Base-by-base conservation (phyloP, 495 filamentous ascomycete genomes). In the Tirmania nivea region DNA sequence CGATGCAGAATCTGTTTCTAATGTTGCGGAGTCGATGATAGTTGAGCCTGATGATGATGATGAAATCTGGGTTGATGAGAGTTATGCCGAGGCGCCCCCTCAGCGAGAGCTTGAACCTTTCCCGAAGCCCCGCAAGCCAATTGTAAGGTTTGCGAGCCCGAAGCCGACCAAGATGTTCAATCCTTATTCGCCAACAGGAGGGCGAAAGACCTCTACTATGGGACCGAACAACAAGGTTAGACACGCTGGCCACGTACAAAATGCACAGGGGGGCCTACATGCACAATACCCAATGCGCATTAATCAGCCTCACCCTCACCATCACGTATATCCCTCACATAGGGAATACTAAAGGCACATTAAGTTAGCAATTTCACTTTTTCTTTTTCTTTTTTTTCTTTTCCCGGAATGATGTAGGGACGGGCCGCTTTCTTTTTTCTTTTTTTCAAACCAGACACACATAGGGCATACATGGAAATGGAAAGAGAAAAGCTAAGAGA, bases 1-100 rank as follows among this genome's bases (percentile, higher is more conserved):
- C 39, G 39, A 45, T 19, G 14, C 12, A 19, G 39, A 45, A 8
- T 5, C 39, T 45, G 14, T 45, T 14, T 45, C 4, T 19, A 19
- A 45, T 25, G 55, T 64, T 10, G 61, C 63, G 25, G 62, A 56
- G 39, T 64, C 62, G 6, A 64, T 64, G 61, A 42, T 64, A n/a
- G 62, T 59, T 21, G 52, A 64, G 25, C 57, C 54, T 45, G 62
- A 58, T 25, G 62, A 58, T 25, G 61, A 63, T 35, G 61, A 60
- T 8, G 61, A 57, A 36, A 50, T 47, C 7, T 64, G 62, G 62
- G 62, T 64, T 48, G 62, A 64, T 35, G 62, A 64, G 35, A 61
- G 55, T 11, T 59, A 54, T 39, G 61, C 54, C 31, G 62, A 64
- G 55, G 55, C 53, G 0, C 58, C 60, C 37, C 39, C 5, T 3